Base-by-base conservation (phyloP, 345 rosid species). In the thale cress (Arabidopsis thaliana) region DNA sequence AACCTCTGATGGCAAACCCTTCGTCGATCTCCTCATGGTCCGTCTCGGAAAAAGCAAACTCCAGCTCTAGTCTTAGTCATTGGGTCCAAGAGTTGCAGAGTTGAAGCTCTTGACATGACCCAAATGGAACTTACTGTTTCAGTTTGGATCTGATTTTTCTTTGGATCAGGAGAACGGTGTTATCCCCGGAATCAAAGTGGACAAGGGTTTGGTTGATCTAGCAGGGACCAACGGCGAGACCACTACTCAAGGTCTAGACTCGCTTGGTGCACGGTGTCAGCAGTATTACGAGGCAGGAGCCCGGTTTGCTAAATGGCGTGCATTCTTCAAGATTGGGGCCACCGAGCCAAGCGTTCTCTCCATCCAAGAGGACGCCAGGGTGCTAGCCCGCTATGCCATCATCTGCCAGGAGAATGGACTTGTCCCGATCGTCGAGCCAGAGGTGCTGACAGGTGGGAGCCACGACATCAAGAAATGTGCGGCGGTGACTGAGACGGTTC, bases 291-390 rank as follows among this genome's bases (percentile, higher is more conserved):
- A 88, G 81, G 97, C 95, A 4, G 98, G 98, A 5, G 93, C 90
- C 5, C 82, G 98, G 56, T 94, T 94, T 44, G 97, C 98, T 41
- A 94, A 94, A 84, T 94, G 97, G 98, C 93, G 97, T 13, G 88
- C 97, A 1, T 96, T 91, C 51, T 89, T 94, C 10, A 94, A 94
- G 87, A 94, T 94, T 28, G 95, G 96, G 4, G 85, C 82, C 11
- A 91, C 70, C 5, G 97, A 90, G 78, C 98, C 97, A 2, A 90
- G 97, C 0, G 91, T 87, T 67, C 80, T 91, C 79, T 77, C 92
- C 0, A 82, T 94, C 74, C 92, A 91, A 87, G 93, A 94, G 81
- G 91, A 91, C 37, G 97, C 98, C 0, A 95, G 86, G 75, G 98
- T 97, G 0, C 73, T 94, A 69, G 98, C 98, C 6, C 95, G 98